Evolutionary conservation across 2,329 filamentous ascomycete species (phyloP).

Genomic region (Cryoendolithus antarcticus): DNA sequence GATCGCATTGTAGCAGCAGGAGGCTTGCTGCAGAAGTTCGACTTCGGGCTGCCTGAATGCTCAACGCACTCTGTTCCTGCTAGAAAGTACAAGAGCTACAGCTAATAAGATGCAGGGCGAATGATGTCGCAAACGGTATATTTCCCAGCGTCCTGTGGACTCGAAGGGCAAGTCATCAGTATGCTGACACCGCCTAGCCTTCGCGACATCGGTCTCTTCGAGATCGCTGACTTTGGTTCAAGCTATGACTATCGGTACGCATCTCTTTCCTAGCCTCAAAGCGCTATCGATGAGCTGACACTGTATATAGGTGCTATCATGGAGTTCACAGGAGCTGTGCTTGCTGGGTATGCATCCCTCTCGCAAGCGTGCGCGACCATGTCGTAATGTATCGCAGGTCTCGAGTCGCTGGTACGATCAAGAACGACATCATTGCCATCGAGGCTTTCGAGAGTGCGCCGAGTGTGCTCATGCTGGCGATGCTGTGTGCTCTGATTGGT

Average conservation of each 20-base stretch:
- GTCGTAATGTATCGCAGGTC: conserved; percentile 13
- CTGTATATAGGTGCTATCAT: conserved; percentile 25
- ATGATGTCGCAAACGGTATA: too few relatives aligned
- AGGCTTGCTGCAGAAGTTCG: too few relatives aligned
- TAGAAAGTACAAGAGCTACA: too few relatives aligned
- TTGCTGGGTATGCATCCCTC: conserved; percentile 24
- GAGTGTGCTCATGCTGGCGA: conserved; percentile 39
- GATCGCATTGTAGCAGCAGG: too few relatives aligned
- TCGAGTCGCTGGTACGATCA: conserved; percentile 34
- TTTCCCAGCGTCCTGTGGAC: too few relatives aligned
- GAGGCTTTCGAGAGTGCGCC: conserved; percentile 33
- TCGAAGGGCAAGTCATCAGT: too few relatives aligned
- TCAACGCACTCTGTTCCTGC: too few relatives aligned
- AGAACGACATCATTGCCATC: conserved; percentile 35
- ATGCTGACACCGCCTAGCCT: conserved; percentile 11
- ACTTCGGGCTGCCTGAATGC: too few relatives aligned
- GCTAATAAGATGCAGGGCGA: too few relatives aligned
- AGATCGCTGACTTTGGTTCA: conserved; percentile 39
- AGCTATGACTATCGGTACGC: conserved; percentile 29
- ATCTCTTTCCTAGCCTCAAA: too few relatives aligned
- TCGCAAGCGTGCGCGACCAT: neutral
- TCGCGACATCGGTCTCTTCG: conserved; percentile 39
- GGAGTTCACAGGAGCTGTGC: conserved; percentile 40
- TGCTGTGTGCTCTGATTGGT: conserved; percentile 42
- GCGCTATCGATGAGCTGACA: too few relatives aligned